Conservation (phyloP, 306 rosid species). For the Acmispon strigosus region DNA sequence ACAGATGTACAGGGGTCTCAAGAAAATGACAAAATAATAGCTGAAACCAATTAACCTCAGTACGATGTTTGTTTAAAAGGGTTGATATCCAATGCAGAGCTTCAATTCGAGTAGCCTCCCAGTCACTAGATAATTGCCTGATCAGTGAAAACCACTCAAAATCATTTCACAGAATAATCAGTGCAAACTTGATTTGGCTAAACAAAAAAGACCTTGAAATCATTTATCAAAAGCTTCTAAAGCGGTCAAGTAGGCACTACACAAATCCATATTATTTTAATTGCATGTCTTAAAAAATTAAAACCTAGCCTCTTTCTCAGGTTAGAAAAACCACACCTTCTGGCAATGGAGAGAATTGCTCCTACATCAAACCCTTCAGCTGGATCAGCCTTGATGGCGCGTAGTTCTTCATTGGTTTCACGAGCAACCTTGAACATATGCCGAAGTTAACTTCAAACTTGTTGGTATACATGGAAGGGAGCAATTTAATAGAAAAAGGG, state of each 20-base stretch:
- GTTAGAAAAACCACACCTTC: slow-evolving; percentile 49
- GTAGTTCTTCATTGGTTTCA: slow-evolving; percentile 96
- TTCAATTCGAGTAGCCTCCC: slow-evolving; percentile 95
- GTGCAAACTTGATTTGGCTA: slow-evolving; percentile 3
- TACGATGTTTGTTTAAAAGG: slow-evolving; percentile 73
- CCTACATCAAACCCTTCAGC: slow-evolving; percentile 84
- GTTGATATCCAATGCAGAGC: slow-evolving; percentile 93
- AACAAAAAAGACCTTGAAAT: slow-evolving; percentile 15
- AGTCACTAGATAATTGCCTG: slow-evolving; percentile 90
- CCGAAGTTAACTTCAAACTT: slow-evolving; percentile 8
- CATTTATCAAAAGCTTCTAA: slow-evolving; percentile 21
- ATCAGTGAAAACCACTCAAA: slow-evolving; percentile 30
- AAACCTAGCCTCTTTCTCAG: slow-evolving; percentile 22
- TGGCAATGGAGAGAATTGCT: slow-evolving; percentile 80
- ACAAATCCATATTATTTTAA: slow-evolving; percentile 8
- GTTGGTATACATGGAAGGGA: background rate
- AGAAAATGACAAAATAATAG: slow-evolving; percentile 12
- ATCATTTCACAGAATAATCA: slow-evolving; percentile 22
- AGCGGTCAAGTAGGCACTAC: background rate
- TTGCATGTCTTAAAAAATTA: slow-evolving; percentile 22
- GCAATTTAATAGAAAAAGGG: background rate
- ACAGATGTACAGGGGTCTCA: background rate
- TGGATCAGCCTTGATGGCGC: slow-evolving; percentile 70
- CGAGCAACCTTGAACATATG: slow-evolving; percentile 75
- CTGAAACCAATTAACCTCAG: slow-evolving; percentile 47